These are phyloP conservation scores for Torulaspora gathmanii DNA, from an alignment of 805 yeast species.

Conservation along the genomic window DNA sequence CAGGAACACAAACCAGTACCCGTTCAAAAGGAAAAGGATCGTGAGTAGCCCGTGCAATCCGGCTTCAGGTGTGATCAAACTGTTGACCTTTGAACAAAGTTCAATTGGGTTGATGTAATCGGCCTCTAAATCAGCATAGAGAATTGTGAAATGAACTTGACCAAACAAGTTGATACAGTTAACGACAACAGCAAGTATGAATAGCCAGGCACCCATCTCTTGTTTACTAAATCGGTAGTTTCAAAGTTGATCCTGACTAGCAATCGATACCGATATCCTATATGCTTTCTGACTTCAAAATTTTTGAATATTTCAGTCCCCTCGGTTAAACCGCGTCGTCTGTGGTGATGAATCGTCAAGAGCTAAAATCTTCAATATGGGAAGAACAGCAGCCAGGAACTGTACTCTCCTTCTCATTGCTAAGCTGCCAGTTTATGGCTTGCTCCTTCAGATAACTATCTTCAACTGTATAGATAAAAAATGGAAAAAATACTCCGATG, in stretches of 20 bases:
- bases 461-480: not conserved
- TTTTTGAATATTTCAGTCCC: conserved; percentile 2
- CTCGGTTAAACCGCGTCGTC: conserved; percentile 1
- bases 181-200: conserved; percentile 71
- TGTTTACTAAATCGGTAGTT: not conserved
- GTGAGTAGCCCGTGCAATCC: conserved; percentile 71
- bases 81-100: conserved; percentile 87
- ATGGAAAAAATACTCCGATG: conserved; percentile 19
- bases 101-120: conserved; percentile 98
- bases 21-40: conserved; percentile 68
- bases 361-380: too few relatives aligned
- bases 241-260: not conserved
- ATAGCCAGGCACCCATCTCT: conserved; percentile 30
- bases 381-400: too few relatives aligned
- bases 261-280: not conserved
- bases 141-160: conserved; percentile 91
- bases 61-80: conserved; percentile 87
- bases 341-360: not conserved
- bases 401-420: too few relatives aligned
- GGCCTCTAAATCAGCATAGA: conserved; percentile 91
- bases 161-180: conserved; percentile 85
- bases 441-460: not conserved
- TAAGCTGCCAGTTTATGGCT: too few relatives aligned
- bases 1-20: conserved; percentile 87
- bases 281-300: not conserved